A percentile compares a stretch with the other conserved stretches of the same genome.
These are phyloP conservation scores for Xylariaceae sp. DNA, from an alignment of 2,329 filamentous ascomycete genomes.

Conservation along the genomic window DNA sequence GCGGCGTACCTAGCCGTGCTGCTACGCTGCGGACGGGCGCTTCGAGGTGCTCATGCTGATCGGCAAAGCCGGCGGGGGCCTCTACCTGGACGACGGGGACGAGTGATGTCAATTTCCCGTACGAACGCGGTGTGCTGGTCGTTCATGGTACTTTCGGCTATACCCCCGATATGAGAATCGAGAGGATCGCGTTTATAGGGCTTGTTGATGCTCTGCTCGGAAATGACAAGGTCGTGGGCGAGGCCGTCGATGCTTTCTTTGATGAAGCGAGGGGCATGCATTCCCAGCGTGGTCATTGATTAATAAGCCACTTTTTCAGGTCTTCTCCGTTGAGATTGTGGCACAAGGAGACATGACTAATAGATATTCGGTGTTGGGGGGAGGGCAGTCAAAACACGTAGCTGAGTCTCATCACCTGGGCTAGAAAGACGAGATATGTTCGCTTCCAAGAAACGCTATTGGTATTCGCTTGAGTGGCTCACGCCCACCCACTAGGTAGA, in stretches of 20 bases:
- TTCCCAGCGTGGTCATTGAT: no score
- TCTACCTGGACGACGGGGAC: slow-evolving; percentile 77
- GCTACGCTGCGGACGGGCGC: slow-evolving; percentile 63
- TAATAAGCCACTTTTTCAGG: no score
- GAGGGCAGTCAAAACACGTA: no score
- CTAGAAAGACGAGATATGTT: no score
- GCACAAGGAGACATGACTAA: no score
- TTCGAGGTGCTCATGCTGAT: slow-evolving; percentile 75
- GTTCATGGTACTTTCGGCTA: slow-evolving; percentile 59
- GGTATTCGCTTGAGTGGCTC: no score
- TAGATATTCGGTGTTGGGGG: no score
- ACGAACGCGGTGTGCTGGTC: slow-evolving; percentile 53
- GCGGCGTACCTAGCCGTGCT: slow-evolving; percentile 69
- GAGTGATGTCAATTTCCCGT: slow-evolving; percentile 64
- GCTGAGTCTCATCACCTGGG: no score
- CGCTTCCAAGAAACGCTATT: no score
- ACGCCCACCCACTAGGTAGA: no score
- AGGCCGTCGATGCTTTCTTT: slow-evolving; percentile 19
- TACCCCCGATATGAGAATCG: slow-evolving; percentile 40
- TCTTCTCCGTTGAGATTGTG: no score
- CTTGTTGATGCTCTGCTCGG: slow-evolving; percentile 4
- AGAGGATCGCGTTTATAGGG: slow-evolving; percentile 55
- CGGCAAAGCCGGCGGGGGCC: slow-evolving; percentile 63
- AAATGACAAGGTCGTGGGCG: slow-evolving; percentile 6
- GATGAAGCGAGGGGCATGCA: no score